phyloP scores from a whole-genome alignment of 192 early-diverging fungal genomes.

The Rhizoclosmatium globosum region DNA sequence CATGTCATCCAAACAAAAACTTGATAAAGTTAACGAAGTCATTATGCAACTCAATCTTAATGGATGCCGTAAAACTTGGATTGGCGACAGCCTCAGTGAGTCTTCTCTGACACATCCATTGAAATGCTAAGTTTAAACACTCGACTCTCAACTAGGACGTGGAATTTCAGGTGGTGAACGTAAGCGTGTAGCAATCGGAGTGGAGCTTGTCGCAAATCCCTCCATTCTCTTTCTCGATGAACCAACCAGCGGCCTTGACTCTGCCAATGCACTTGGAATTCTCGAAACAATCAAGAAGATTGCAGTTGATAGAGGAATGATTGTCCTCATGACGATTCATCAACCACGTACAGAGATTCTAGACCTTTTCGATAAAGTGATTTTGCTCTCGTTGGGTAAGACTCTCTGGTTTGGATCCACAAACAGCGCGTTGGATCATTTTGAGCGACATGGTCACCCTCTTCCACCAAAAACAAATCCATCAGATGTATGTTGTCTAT shows the following conservation, averaged over 20 bases:
- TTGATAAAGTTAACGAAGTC: conserved; percentile 62
- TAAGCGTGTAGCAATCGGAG: conserved; percentile 55
- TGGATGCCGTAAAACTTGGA: conserved; percentile 57
- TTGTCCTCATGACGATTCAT: conserved; percentile 82
- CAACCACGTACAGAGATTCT: conserved; percentile 77
- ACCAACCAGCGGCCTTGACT: conserved; percentile 66
- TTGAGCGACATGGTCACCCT: conserved; percentile 45
- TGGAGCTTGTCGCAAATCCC: conserved; percentile 47
- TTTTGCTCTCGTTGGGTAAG: conserved; percentile 71
- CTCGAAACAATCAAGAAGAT: conserved; percentile 66
- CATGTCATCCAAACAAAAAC: conserved; percentile 49
- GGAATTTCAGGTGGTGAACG: conserved; percentile 58
- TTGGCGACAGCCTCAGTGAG: conserved; percentile 55
- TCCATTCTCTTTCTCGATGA: conserved; percentile 39
- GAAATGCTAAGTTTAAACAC: background rate
- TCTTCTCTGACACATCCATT: background rate
- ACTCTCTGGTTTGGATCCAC: conserved; percentile 54
- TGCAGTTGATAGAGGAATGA: conserved; percentile 57
- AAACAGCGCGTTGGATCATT: conserved; percentile 43
- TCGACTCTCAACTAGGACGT: conserved; percentile 35
- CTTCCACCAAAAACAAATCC: conserved; percentile 56
- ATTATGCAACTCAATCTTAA: conserved; percentile 67
- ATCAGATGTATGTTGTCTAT: conserved; percentile 34
- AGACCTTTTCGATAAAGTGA: conserved; percentile 78
- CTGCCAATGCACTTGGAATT: conserved; percentile 66